A percentile compares a stretch with the other conserved stretches of the same genome.
These are phyloP conservation scores for Ceratobasidium sp. DNA, from an alignment of 1,284 basidiomycete species.

Conservation along the genomic window DNA sequence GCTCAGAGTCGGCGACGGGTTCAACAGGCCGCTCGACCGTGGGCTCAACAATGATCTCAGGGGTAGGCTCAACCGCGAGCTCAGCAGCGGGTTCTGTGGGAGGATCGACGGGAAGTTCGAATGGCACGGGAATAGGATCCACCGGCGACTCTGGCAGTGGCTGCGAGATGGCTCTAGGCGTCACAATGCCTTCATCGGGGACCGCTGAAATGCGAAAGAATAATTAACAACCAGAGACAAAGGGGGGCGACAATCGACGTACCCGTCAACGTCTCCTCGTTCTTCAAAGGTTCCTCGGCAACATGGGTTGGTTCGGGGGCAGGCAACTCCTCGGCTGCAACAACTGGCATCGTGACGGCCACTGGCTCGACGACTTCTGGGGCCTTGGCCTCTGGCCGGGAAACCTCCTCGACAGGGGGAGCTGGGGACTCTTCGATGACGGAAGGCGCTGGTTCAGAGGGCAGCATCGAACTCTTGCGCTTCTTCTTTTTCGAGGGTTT, in stretches of 20 bases:
- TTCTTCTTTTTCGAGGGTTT: background rate
- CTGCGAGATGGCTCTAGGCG: background rate
- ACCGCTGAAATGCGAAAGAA: background rate
- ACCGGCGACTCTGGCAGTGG: background rate
- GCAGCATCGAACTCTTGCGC: background rate
- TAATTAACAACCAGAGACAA: background rate
- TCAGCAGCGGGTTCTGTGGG: background rate
- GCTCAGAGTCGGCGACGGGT: background rate
- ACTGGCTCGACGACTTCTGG: background rate
- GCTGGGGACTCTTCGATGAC: background rate
- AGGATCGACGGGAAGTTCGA: background rate
- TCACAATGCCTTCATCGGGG: background rate
- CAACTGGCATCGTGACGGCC: background rate
- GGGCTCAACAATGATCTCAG: background rate
- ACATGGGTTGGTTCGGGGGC: background rate
- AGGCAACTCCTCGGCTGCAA: background rate
- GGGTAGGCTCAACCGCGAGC: background rate
- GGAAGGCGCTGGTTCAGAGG: background rate
- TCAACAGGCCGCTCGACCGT: background rate
- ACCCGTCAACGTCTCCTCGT: background rate
- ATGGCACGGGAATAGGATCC: background rate
- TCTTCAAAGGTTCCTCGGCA: background rate
- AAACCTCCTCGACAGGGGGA: background rate
- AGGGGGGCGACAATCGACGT: background rate
- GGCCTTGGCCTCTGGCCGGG: background rate